Evolutionary conservation across 805 yeast genomes (phyloP), one percentile per base, ranked within the genome.

Genomic region (Debaryomyces maramus): DNA sequence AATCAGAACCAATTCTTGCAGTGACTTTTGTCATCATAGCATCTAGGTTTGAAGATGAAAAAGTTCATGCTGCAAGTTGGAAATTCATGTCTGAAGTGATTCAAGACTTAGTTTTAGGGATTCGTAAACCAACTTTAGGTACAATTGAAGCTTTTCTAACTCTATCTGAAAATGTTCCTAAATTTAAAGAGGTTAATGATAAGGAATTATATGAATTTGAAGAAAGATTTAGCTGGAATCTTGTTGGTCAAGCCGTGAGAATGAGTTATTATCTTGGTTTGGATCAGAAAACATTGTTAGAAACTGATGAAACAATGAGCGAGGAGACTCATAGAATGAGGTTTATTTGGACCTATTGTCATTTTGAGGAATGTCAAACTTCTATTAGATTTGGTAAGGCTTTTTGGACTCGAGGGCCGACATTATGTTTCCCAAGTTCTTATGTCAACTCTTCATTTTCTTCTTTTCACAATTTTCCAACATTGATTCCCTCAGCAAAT

Each of bases 151-250:
- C 35, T 21, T 32, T 32, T 13, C 27, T 32, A 19, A 9, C 35
- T 11, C 26, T 32, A 32, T 19, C 35, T 20, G 35, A 32, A 21
- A 32, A 32, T 14, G 8, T 32, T 20, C 35, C 35, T 21, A 32
- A 32, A 21, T 32, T 32, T 13, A 32, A 32, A 21, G 35, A 20
- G 17, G 35, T 32, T 19, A 32, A 32, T 19, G 35, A 32, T 16
- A 32, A 32, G 27, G 35, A 32, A 19, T 32, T 32, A 21, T 32
- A 32, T 21, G 35, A 32, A 20, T 32, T 32, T 32, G 35, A 32
- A 21, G 35, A 32, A 32, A 32, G 35, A 32, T 32, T 32, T 13
- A 32, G 35, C 35, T 32, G 35, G 35, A 32, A 32, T 32, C 35
- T 32, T 18, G 35, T 32, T 11, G 35, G 35, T 9, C 35, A 32